These are phyloP conservation scores for Arabidopsis suecica DNA, from an alignment of 345 rosid genomes.

Conservation along the genomic window DNA sequence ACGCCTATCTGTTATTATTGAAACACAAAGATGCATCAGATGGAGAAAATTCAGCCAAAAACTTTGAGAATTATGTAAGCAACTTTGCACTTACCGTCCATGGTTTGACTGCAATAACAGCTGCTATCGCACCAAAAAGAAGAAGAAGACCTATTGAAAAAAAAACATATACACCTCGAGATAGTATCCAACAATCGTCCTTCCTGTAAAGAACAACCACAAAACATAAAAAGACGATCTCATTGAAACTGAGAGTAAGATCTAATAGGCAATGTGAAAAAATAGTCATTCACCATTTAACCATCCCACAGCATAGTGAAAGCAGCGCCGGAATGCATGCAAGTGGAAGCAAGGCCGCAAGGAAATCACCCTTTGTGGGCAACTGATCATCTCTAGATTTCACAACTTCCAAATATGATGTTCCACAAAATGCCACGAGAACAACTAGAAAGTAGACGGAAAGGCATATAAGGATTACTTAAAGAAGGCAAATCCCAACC, in stretches of 20 bases:
- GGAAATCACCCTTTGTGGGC: conserved; percentile 89
- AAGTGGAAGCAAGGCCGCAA: conserved; percentile 96
- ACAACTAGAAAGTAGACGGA: conserved; percentile 64
- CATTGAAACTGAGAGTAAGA: conserved; percentile 16
- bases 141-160: conserved; percentile 89
- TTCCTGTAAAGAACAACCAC: conserved; percentile 69
- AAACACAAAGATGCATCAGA: conserved; percentile 46
- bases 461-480: conserved; percentile 20
- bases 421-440: conserved; percentile 92
- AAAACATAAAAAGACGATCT: conserved; percentile 29
- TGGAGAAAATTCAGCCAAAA: conserved; percentile 28
- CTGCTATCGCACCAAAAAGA: conserved; percentile 90
- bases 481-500: conserved; percentile 27
- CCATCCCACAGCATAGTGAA: conserved; percentile 86
- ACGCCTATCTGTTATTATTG: conserved; percentile 78
- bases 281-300: conserved; percentile 75
- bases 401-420: conserved; percentile 89
- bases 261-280: conserved; percentile 33
- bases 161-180: conserved; percentile 86
- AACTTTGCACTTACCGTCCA: conserved; percentile 78
- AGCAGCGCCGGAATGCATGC: conserved; percentile 92
- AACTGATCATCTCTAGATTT: conserved; percentile 83
- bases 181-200: conserved; percentile 95
- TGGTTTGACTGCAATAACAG: conserved; percentile 77
- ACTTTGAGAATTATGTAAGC: conserved; percentile 27